phyloP scores from a whole-genome alignment of 352 stramenopile genomes.

The Aphanomyces astaci region DNA sequence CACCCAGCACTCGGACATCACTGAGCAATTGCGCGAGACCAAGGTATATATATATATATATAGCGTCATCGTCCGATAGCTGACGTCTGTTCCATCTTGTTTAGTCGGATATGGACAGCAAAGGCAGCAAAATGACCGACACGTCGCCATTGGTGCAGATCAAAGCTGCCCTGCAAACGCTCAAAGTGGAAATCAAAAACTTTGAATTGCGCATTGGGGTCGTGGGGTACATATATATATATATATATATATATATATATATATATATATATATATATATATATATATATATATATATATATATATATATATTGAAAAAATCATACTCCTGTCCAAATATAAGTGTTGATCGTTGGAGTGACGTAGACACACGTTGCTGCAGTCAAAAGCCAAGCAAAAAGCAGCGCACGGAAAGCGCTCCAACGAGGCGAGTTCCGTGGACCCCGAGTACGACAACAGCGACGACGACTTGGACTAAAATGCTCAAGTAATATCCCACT shows the following conservation, averaged over 20 bases:
- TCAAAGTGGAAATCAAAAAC: constrained; percentile 66
- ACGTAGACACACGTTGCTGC: constrained; percentile 55
- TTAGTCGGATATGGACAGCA: constrained; percentile 56
- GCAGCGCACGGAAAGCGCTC: constrained; percentile 31
- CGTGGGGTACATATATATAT: constrained; percentile 32
- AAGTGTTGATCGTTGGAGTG: background rate
- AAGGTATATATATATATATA: constrained; percentile 29
- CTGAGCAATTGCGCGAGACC: constrained; percentile 64
- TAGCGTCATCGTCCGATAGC: background rate
- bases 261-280: too few species aligned
- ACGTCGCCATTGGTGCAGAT: constrained; percentile 77
- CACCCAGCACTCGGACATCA: constrained; percentile 57
- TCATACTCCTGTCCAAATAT: too few species aligned
- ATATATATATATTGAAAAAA: too few species aligned
- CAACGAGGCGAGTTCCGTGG: constrained; percentile 38
- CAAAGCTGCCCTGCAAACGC: constrained; percentile 73
- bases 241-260: too few species aligned
- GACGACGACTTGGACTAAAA: constrained; percentile 69
- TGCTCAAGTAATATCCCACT: too few species aligned
- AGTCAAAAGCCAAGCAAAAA: constrained; percentile 58
- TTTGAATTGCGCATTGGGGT: constrained; percentile 78
- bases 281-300: too few species aligned
- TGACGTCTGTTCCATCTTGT: background rate
- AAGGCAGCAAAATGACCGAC: constrained; percentile 79
- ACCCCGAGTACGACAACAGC: constrained; percentile 70